Evolutionary conservation across 306 rosid genomes (phyloP).

Genomic region (Vicia faba): DNA sequence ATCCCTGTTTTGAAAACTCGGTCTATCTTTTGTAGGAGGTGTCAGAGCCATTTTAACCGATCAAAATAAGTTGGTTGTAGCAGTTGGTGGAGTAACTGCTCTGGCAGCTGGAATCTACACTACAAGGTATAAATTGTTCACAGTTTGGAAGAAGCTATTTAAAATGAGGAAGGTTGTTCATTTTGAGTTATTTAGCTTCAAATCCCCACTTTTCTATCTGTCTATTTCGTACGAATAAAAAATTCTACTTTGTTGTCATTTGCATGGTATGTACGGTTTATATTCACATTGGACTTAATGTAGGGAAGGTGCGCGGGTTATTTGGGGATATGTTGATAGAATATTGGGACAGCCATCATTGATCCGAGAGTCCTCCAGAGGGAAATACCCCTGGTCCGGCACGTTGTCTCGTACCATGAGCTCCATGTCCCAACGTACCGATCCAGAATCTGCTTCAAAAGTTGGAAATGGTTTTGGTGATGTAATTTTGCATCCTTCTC

Average conservation of each 20-base stretch:
- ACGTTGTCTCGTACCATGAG: conserved; percentile 59
- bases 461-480: conserved; percentile 82
- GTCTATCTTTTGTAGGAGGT: conserved; percentile 73
- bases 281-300: conserved; percentile 21
- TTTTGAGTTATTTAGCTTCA: conserved; percentile 29
- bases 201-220: not conserved
- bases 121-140: conserved; percentile 64
- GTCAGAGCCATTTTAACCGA: conserved; percentile 89
- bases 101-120: conserved; percentile 96
- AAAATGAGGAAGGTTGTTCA: conserved; percentile 3
- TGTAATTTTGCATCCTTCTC: conserved; percentile 87
- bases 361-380: conserved; percentile 92
- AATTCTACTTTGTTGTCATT: not conserved
- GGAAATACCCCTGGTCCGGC: conserved; percentile 98
- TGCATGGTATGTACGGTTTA: conserved; percentile 32
- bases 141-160: conserved; percentile 3
- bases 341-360: conserved; percentile 97
- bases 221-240: not conserved
- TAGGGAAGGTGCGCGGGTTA: conserved; percentile 98
- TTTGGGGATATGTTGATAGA: conserved; percentile 98
- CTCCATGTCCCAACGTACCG: conserved; percentile 44
- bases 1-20: not conserved
- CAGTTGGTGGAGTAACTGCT: conserved; percentile 97
- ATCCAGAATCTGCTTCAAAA: conserved; percentile 48
- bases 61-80: conserved; percentile 95